These are phyloP conservation scores for Pseudohyphozyma bogoriensis DNA, from an alignment of 768 basidiomycete genomes.

Conservation along the genomic window DNA sequence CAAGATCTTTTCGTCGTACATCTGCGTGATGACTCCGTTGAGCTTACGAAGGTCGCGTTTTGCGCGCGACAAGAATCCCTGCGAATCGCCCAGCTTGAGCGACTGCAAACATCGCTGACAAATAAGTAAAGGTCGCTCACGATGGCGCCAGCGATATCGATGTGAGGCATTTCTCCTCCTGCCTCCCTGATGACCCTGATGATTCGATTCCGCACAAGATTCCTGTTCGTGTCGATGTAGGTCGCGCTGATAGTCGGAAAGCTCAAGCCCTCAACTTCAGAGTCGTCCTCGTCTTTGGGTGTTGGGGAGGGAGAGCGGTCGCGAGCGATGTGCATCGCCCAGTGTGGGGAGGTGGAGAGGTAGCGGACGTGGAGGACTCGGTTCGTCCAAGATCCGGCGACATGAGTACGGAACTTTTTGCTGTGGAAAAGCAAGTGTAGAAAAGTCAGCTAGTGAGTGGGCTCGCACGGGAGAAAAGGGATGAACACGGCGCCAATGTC, in stretches of 20 bases:
- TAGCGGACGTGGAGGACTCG: slow-evolving; percentile 76
- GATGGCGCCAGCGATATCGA: slow-evolving; percentile 65
- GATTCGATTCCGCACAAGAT: slow-evolving; percentile 61
- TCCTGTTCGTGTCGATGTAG: slow-evolving; percentile 38
- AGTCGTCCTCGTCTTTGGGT: slow-evolving; percentile 34
- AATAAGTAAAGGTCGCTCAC: slow-evolving; percentile 42
- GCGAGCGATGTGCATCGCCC: slow-evolving; percentile 17
- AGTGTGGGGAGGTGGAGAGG: slow-evolving; percentile 56
- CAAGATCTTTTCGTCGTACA: neutral
- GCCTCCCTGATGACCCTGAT: too few relatives aligned
- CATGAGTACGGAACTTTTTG: slow-evolving; percentile 29
- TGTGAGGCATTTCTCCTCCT: slow-evolving; percentile 61
- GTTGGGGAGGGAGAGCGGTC: slow-evolving; percentile 10
- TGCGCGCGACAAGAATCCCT: neutral
- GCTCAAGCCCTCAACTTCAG: slow-evolving; percentile 37
- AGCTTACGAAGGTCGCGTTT: neutral
- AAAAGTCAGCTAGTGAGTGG: neutral
- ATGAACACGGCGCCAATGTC: slow-evolving; percentile 61
- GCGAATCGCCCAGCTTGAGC: neutral
- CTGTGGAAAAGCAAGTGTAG: slow-evolving; percentile 5
- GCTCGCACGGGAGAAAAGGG: slow-evolving; percentile 33
- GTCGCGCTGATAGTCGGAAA: slow-evolving; percentile 31
- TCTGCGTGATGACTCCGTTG: neutral
- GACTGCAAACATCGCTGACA: neutral
- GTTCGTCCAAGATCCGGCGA: slow-evolving; percentile 43